These are phyloP conservation scores for Sarocladiaceae sp. DNA, from an alignment of 2,329 filamentous ascomycete genomes.

Conservation along the genomic window DNA sequence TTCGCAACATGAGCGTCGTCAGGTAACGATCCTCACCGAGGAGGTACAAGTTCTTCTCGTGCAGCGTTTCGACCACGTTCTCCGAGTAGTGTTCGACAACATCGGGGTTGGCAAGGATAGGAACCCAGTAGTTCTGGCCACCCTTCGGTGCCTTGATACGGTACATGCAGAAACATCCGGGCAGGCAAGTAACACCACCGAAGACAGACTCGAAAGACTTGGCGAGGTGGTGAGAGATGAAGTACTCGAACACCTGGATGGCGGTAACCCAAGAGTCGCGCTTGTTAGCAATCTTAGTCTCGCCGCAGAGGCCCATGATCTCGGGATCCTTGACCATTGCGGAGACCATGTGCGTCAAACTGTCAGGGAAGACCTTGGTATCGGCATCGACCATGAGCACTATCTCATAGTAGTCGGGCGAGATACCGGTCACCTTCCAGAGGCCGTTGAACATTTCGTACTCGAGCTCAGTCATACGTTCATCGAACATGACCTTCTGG, in stretches of 20 bases:
- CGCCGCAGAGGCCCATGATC: constrained; percentile 97
- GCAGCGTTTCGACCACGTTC: constrained; percentile 95
- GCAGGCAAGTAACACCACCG: constrained; percentile 96
- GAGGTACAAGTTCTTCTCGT: constrained; percentile 92
- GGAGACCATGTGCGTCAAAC: constrained; percentile 95
- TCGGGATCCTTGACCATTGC: constrained; percentile 99
- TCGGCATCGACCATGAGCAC: constrained; percentile 99
- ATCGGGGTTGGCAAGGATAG: constrained; percentile 95
- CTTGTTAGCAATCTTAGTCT: constrained; percentile 99
- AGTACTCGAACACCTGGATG: constrained; percentile 99
- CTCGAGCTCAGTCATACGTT: constrained; percentile 98
- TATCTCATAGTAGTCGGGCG: constrained; percentile 94
- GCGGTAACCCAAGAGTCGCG: constrained; percentile 89
- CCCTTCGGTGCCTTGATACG: constrained; percentile 98
- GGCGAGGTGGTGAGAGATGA: constrained; percentile 93
- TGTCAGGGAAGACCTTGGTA: constrained; percentile 98
- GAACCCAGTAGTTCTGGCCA: constrained; percentile 98
- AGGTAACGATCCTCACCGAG: constrained; percentile 93
- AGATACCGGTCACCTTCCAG: constrained; percentile 98
- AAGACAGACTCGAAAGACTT: constrained; percentile 99
- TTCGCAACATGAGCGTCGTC: constrained; percentile 95
- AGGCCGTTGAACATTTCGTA: constrained; percentile 99
- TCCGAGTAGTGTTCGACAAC: constrained; percentile 99
- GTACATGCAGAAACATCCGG: constrained; percentile 99
- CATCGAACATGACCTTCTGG: constrained; percentile 99